Evolutionary conservation across 257 asterid genomes (phyloP).

Genomic region (Solanum chilense): DNA sequence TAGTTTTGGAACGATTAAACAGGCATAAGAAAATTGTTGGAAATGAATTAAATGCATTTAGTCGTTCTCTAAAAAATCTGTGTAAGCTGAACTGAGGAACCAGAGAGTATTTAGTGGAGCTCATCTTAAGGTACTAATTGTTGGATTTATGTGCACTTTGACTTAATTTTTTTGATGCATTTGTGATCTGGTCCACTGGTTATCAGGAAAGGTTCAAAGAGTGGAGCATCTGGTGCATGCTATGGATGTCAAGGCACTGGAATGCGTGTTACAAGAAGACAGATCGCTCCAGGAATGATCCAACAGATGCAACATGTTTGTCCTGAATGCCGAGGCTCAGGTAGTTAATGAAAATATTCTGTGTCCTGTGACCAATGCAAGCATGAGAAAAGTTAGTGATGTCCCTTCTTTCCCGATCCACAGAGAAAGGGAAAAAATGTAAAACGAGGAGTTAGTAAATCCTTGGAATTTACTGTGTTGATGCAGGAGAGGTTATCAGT

Average conservation of each 20-base stretch:
- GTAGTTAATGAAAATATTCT: not conserved
- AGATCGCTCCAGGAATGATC: constrained; percentile 33
- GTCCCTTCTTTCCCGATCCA: not conserved
- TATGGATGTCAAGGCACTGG: constrained; percentile 47
- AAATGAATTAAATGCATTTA: not conserved
- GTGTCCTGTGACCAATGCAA: not conserved
- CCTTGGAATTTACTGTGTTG: not conserved
- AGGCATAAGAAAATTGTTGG: not conserved
- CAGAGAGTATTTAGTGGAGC: not conserved
- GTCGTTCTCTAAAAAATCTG: not conserved
- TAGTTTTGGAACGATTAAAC: not conserved
- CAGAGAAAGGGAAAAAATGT: not conserved
- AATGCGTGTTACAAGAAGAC: constrained; percentile 15
- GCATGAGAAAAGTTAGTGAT: not conserved
- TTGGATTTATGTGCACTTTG: not conserved
- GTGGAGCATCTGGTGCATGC: constrained; percentile 30
- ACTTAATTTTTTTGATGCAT: not conserved
- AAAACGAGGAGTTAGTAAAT: not conserved
- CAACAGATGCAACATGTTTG: constrained; percentile 40
- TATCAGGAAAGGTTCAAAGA: constrained; percentile 42
- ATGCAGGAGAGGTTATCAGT: constrained; percentile 27
- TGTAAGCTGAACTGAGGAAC: not conserved
- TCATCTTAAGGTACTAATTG: not conserved
- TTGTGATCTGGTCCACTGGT: not conserved
- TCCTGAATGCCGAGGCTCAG: constrained; percentile 35